Evolutionary conservation across 2,329 filamentous ascomycete genomes (phyloP).

Genomic region (Zelopaecilomyces penicillatus): DNA sequence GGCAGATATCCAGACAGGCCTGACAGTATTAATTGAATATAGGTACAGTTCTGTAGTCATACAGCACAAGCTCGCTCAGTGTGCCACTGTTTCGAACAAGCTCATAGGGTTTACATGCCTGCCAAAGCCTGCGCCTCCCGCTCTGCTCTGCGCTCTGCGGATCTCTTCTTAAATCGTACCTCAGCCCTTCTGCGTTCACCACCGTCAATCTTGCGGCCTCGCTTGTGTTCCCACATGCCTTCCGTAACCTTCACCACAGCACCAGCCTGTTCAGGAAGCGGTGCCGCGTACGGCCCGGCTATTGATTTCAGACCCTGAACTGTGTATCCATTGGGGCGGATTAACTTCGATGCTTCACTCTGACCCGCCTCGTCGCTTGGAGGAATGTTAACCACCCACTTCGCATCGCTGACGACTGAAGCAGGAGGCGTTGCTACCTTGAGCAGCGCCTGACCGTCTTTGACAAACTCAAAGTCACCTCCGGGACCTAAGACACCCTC

Average conservation of each 20-base stretch:
- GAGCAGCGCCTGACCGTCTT: slow-evolving; percentile 44
- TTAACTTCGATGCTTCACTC: slow-evolving; percentile 10
- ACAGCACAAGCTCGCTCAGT: no score
- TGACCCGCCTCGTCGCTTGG: slow-evolving; percentile 30
- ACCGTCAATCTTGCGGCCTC: slow-evolving; percentile 88
- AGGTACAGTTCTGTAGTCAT: background rate
- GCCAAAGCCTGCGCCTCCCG: slow-evolving; percentile 33
- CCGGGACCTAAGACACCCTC: slow-evolving; percentile 71
- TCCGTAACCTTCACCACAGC: slow-evolving; percentile 66
- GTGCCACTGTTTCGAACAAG: background rate
- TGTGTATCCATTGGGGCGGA: slow-evolving; percentile 42
- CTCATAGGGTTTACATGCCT: slow-evolving; percentile 18
- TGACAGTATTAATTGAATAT: background rate
- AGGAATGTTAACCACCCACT: slow-evolving; percentile 49
- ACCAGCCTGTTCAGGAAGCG: slow-evolving; percentile 55
- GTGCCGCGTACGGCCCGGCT: slow-evolving; percentile 64
- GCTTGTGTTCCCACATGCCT: slow-evolving; percentile 85
- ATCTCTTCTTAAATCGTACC: slow-evolving; percentile 77
- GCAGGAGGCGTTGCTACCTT: slow-evolving; percentile 36
- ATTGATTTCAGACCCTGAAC: slow-evolving; percentile 63
- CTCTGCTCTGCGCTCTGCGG: slow-evolving; percentile 67
- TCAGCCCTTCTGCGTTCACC: slow-evolving; percentile 85
- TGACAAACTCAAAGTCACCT: slow-evolving; percentile 69
- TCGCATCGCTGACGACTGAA: slow-evolving; percentile 33
- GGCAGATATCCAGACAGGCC: no score